Percentiles rank a stretch among this genome's conserved stretches.
Evolutionary conservation across 805 yeast genomes (phyloP).

Genomic region (Starmerella riodocensis): DNA sequence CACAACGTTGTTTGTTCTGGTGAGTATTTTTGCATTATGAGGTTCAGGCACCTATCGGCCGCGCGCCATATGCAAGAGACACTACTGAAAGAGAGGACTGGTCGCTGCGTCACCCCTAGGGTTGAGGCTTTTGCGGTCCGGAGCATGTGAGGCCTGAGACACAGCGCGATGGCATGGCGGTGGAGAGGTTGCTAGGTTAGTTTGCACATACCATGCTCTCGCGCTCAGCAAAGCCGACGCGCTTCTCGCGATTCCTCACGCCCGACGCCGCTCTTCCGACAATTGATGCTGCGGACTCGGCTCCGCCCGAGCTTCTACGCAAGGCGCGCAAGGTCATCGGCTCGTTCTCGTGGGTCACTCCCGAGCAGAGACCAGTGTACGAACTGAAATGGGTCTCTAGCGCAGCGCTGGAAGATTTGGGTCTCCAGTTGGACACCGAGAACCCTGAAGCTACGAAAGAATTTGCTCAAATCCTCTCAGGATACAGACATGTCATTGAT

Average conservation of each 20-base stretch:
- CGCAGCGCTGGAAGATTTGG: conserved; percentile 49
- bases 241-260: conserved; percentile 27
- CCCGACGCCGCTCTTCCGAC: conserved; percentile 32
- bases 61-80: too few relatives aligned
- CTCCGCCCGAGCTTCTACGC: conserved; percentile 31
- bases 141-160: too few relatives aligned
- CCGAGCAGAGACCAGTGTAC: conserved; percentile 38
- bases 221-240: conserved; percentile 19
- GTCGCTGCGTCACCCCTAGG: too few relatives aligned
- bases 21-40: too few relatives aligned
- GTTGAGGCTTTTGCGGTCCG: too few relatives aligned
- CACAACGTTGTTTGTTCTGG: too few relatives aligned
- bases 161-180: too few relatives aligned
- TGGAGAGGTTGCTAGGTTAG: too few relatives aligned
- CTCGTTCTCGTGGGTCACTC: conserved; percentile 65
- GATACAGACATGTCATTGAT: conserved; percentile 36
- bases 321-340: conserved; percentile 39
- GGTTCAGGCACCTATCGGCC: too few relatives aligned
- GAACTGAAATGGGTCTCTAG: conserved; percentile 45
- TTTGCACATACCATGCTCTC: too few relatives aligned
- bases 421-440: conserved; percentile 31
- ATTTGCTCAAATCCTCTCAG: conserved; percentile 47
- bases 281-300: conserved; percentile 26
- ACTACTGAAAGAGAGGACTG: too few relatives aligned
- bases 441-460: conserved; percentile 30